Conservation (phyloP, 2,329 filamentous ascomycete species). For the Diplodia seriata region DNA sequence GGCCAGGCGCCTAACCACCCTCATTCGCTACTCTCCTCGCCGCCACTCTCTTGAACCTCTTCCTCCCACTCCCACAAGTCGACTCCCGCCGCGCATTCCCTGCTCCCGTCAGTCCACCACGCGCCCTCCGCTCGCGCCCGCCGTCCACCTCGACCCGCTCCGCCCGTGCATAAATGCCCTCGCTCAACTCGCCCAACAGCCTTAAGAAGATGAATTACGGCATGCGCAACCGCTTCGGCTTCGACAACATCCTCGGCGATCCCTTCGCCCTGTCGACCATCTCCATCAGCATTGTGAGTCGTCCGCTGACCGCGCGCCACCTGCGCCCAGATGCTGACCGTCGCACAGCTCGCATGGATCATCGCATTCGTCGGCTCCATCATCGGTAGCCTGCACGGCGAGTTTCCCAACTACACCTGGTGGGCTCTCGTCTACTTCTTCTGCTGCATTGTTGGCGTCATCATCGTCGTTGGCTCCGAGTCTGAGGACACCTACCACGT, state of each 20-base stretch:
- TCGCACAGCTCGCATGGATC: slow-evolving; percentile 83
- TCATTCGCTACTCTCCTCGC: slow-evolving; percentile 32
- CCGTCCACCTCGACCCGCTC: not conserved
- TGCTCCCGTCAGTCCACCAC: slow-evolving; percentile 2
- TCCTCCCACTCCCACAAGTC: slow-evolving; percentile 9
- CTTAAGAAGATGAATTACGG: slow-evolving; percentile 77
- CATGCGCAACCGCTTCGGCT: slow-evolving; percentile 65
- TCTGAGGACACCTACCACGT: slow-evolving; percentile 88
- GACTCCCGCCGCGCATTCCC: slow-evolving; percentile 9
- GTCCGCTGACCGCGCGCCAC: slow-evolving; percentile 18
- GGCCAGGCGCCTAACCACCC: slow-evolving; percentile 32
- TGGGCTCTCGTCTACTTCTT: slow-evolving; percentile 89
- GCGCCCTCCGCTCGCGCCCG: not conserved
- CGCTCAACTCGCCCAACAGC: slow-evolving; percentile 70
- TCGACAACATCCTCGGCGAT: slow-evolving; percentile 93
- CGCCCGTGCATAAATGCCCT: slow-evolving; percentile 64
- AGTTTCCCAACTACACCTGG: slow-evolving; percentile 88
- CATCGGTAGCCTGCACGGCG: slow-evolving; percentile 66
- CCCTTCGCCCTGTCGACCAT: slow-evolving; percentile 94
- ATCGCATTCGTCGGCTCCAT: slow-evolving; percentile 90
- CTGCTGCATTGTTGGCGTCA: slow-evolving; percentile 79
- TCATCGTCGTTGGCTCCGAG: slow-evolving; percentile 83
- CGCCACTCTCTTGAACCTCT: slow-evolving; percentile 22
- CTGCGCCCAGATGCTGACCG: slow-evolving; percentile 35
- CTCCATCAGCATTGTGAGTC: slow-evolving; percentile 85